A percentile compares a stretch with the other conserved stretches of the same genome.
Conservation (phyloP, 495 filamentous ascomycete species). For the Lasiosphaeria miniovina region DNA sequence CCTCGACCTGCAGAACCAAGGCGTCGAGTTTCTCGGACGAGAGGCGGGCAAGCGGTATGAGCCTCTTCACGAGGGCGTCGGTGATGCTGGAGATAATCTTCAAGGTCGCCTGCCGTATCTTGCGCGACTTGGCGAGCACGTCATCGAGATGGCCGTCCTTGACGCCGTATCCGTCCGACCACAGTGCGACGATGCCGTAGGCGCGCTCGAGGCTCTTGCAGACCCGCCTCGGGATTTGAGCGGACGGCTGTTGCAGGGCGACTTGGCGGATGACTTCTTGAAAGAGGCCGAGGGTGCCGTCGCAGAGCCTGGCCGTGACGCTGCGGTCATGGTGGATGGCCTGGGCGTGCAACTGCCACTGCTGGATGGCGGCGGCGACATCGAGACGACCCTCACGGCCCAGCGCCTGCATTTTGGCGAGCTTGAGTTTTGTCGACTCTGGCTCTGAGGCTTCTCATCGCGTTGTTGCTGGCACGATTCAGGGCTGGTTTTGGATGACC, state of each 20-base stretch:
- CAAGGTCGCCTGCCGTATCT: background rate
- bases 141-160: constrained; percentile 3
- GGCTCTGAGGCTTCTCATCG: background rate
- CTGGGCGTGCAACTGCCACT: background rate
- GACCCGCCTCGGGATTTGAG: constrained; percentile 1
- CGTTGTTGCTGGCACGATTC: too few species aligned
- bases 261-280: constrained; percentile 4
- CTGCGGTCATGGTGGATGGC: background rate
- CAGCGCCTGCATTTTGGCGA: background rate
- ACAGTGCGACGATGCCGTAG: constrained; percentile 6
- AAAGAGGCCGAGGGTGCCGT: background rate
- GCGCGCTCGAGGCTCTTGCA: constrained; percentile 7
- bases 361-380: background rate
- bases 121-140: constrained; percentile 6
- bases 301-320: constrained; percentile 10
- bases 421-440: background rate
- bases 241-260: background rate
- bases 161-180: constrained; percentile 15
- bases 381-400: background rate
- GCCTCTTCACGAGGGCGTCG: constrained; percentile 1
- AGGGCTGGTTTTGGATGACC: too few species aligned
- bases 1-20: background rate
- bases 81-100: constrained; percentile 4
- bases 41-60: background rate
- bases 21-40: background rate